A percentile compares a stretch with the other conserved stretches of the same genome.
Evolutionary conservation across 176 grass and related monocot species (phyloP).

Genomic region (Hordeum vulgare): DNA sequence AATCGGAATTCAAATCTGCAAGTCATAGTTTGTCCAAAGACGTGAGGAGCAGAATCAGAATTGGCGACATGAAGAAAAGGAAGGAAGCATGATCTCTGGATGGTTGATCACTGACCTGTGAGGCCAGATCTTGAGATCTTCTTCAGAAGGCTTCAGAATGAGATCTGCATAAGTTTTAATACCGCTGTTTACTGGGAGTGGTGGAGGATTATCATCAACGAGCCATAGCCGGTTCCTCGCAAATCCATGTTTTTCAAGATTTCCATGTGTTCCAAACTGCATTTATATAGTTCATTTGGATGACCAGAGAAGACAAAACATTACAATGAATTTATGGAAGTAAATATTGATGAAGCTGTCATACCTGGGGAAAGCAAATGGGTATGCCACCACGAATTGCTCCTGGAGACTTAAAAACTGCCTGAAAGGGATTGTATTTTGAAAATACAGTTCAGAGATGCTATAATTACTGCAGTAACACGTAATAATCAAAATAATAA

Average conservation of each 20-base stretch:
- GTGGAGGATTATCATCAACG: slow-evolving; percentile 66
- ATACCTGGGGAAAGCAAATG: slow-evolving; percentile 95
- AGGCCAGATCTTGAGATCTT: slow-evolving; percentile 80
- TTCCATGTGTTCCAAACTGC: slow-evolving; percentile 74
- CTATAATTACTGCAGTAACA: not conserved
- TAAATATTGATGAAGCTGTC: slow-evolving; percentile 23
- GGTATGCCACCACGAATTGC: slow-evolving; percentile 84
- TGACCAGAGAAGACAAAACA: not conserved
- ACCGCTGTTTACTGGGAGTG: slow-evolving; percentile 49
- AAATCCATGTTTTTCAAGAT: slow-evolving; percentile 72
- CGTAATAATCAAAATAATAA: not conserved
- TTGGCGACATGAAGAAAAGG: slow-evolving; percentile 8
- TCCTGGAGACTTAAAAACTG: slow-evolving; percentile 70
- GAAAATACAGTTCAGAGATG: not conserved
- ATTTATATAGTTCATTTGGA: slow-evolving; percentile 24
- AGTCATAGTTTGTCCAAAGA: not conserved
- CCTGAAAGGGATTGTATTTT: slow-evolving; percentile 26
- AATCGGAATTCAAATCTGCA: slow-evolving; percentile 72
- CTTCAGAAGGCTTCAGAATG: slow-evolving; percentile 74
- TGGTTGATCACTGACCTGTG: slow-evolving; percentile 44
- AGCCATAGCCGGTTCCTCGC: slow-evolving; percentile 62
- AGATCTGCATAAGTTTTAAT: slow-evolving; percentile 76
- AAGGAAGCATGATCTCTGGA: not conserved
- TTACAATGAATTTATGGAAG: not conserved
- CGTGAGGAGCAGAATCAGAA: not conserved